These are phyloP conservation scores for Magnaporthiopsis rhizophila DNA, from an alignment of 2,329 filamentous ascomycete genomes.

Conservation along the genomic window DNA sequence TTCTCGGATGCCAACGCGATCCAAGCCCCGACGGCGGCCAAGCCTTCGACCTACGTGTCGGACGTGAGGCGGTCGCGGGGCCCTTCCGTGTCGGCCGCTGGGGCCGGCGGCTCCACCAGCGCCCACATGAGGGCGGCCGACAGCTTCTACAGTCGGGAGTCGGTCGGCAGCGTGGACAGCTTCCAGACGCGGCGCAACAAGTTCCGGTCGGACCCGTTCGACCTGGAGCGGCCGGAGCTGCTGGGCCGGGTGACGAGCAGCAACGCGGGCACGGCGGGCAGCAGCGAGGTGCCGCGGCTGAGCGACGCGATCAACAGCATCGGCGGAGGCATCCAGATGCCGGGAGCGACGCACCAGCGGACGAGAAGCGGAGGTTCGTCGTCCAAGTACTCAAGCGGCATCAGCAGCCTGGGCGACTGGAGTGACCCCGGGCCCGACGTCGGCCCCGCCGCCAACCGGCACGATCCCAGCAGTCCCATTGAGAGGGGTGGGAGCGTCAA, in stretches of 20 bases:
- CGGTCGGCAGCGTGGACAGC: slow-evolving; percentile 28
- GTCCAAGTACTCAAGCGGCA: slow-evolving; percentile 41
- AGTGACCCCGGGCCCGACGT: slow-evolving; percentile 48
- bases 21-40: slow-evolving; percentile 16
- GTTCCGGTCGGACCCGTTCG: slow-evolving; percentile 57
- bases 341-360: slow-evolving; percentile 26
- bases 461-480: slow-evolving; percentile 8
- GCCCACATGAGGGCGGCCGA: slow-evolving; percentile 17
- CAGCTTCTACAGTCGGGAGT: slow-evolving; percentile 34
- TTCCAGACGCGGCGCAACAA: slow-evolving; percentile 37
- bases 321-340: slow-evolving; percentile 17
- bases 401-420: slow-evolving; percentile 36
- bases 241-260: slow-evolving; percentile 22
- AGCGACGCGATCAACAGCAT: slow-evolving; percentile 10
- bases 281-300: slow-evolving; percentile 12
- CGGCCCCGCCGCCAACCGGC: slow-evolving; percentile 28
- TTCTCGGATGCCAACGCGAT: slow-evolving; percentile 43
- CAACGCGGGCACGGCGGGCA: slow-evolving; percentile 19
- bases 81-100: slow-evolving; percentile 27
- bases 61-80: slow-evolving; percentile 42
- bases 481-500: slow-evolving; percentile 9
- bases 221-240: slow-evolving; percentile 48
- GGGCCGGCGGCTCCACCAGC: slow-evolving; percentile 27
- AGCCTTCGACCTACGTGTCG: slow-evolving; percentile 35
- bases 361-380: slow-evolving; percentile 30